Evolutionary conservation across 2,329 filamentous ascomycete genomes (phyloP), one percentile per base, ranked within the genome.

Genomic region (Colletotrichum tofieldiae): DNA sequence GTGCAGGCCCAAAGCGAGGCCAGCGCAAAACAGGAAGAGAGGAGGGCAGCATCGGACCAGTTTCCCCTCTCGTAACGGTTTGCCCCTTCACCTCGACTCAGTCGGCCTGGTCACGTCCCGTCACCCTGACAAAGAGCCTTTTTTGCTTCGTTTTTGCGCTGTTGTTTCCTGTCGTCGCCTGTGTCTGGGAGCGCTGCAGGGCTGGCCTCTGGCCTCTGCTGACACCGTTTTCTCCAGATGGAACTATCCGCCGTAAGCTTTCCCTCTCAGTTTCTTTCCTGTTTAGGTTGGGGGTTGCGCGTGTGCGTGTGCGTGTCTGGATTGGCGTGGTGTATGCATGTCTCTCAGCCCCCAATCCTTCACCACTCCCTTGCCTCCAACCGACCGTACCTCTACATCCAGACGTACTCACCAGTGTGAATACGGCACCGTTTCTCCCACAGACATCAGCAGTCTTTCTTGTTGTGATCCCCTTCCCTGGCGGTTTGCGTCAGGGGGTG

Each of bases 41-140:
- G 37, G 23, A 58, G 23, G 29, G 39, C 32, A 20, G 58, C 49
- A 68, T 68, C 43, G 59, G 63, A 37, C 62, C 67, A 71, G 63
- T 71, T 71, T 71, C 61, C 49, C 56, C 56, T 67, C 56, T 61
- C 63, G 68, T 56, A 71, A 71, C 68, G 49, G 56, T 67, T 45
- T 71, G 18, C 68, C 68, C 68, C 63, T 71, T 6, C 68, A 56
- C 56, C 64, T 71, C 68, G 68, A 71, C 68, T 71, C 68, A 62
- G 47, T 60, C 32, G 47, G 49, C 63, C 37, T 32, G 51, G 23
- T 39, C 54, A 29, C 32, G 65, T 60, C 69, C 65, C 65, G 65
- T 65, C 65, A 55, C 54, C 45, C 45, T 72, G 59, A 65, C 70
- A 70, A 70, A 65, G 60, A 69, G 65, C 70, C 52, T 23, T 65